Conservation (phyloP, 208 protist species). For the Balamuthia mandrillaris region DNA sequence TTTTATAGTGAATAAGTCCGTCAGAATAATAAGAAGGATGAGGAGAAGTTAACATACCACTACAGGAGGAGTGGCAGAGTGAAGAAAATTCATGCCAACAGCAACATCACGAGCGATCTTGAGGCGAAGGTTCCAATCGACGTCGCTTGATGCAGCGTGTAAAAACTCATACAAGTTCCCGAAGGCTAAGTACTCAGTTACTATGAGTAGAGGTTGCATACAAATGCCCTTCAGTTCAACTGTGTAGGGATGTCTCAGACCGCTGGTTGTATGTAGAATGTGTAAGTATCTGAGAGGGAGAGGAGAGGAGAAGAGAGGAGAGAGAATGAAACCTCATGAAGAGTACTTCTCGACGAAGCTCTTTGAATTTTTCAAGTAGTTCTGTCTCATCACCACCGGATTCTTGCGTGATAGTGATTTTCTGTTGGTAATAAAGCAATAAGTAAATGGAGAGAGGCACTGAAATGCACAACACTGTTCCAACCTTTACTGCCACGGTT, state of each 20-base stretch:
- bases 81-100: constrained; percentile 45
- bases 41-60: no score
- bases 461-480: no score
- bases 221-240: constrained; percentile 32
- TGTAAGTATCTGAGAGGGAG: no score
- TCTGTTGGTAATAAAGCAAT: no score
- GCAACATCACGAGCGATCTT: constrained; percentile 46
- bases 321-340: constrained; percentile 37
- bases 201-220: constrained; percentile 15
- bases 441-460: no score
- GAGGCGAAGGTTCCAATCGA: neutral
- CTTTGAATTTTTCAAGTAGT: constrained; percentile 42
- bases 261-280: no score
- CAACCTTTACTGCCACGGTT: no score
- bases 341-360: constrained; percentile 31
- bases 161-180: constrained; percentile 39
- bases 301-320: no score
- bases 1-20: no score
- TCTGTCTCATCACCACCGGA: no score
- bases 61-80: constrained; percentile 25
- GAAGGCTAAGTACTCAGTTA: constrained; percentile 26
- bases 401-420: no score
- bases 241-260: constrained; percentile 30
- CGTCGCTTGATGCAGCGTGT: neutral
- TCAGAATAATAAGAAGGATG: no score